Evolutionary conservation across 2,329 filamentous ascomycete species (phyloP).

Genomic region (Pseudogymnoascus sp.): DNA sequence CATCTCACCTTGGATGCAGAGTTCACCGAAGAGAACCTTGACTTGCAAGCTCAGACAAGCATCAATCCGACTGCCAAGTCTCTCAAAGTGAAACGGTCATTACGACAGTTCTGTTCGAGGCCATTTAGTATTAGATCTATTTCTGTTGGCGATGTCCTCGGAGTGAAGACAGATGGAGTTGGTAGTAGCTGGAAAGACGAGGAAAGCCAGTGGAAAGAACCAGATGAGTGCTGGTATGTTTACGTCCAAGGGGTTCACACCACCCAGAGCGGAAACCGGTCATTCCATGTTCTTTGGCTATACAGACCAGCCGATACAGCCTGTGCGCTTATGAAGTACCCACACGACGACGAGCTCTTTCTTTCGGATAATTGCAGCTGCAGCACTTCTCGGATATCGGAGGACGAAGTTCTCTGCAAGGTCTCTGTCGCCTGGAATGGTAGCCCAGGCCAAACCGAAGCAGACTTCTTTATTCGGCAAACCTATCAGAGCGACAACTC

Average conservation of each 20-base stretch:
- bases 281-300: slow-evolving; percentile 66
- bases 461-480: slow-evolving; percentile 59
- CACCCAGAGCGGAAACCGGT: slow-evolving; percentile 30
- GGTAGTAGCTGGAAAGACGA: slow-evolving; percentile 51
- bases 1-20: slow-evolving; percentile 12
- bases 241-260: slow-evolving; percentile 55
- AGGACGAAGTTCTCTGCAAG: slow-evolving; percentile 50
- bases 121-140: slow-evolving; percentile 43
- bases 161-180: slow-evolving; percentile 37
- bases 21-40: background rate
- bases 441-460: slow-evolving; percentile 33
- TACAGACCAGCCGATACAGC: slow-evolving; percentile 66
- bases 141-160: slow-evolving; percentile 43
- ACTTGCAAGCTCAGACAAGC: background rate
- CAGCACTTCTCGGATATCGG: slow-evolving; percentile 37
- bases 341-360: slow-evolving; percentile 67
- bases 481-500: slow-evolving; percentile 56
- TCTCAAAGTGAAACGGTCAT: background rate
- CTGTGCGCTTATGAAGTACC: slow-evolving; percentile 61
- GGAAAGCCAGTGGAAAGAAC: slow-evolving; percentile 35
- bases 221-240: slow-evolving; percentile 59
- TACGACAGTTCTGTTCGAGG: slow-evolving; percentile 22
- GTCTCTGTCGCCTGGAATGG: slow-evolving; percentile 54
- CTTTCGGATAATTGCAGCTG: slow-evolving; percentile 73
- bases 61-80: background rate